Evolutionary conservation across 2,329 filamentous ascomycete genomes (phyloP), one percentile per base, ranked within the genome.

Genomic region (Diaporthe helianthi): DNA sequence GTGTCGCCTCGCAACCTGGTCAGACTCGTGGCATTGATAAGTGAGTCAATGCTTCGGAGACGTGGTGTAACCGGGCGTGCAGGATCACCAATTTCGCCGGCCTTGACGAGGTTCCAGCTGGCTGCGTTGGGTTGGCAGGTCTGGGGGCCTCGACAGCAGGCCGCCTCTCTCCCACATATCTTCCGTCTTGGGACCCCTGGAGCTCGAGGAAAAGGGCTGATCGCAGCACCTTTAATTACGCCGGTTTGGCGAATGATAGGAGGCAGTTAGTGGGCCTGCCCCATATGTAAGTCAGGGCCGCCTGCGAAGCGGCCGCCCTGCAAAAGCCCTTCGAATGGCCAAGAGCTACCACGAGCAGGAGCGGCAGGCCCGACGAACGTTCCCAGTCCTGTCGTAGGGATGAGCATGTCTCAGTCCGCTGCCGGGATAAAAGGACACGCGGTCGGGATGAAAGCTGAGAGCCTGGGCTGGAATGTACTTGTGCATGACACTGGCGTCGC

Each of bases 1-100:
- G 58, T 61, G 58, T 61, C 58, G 26, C 58, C 58, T 61, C 58
- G 58, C 58, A 61, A 61, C 58, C 58, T 19, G 41, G 58, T 61
- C 58, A 61, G 58, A 61, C 58, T 61, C 58, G 58, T 61, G 58
- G 58, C 58, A 61, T 61, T 61, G 58, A 17, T 61, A 61, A 26
- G 58, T 61, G 58, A 61, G 58, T 61, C 58, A 61, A 61, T 47
- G 58, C 58, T 47, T 47, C 58, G 41, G 58, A 61, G 64, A 66
- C 49, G 36, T 58, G 51, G 64, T 55, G 38, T 36, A 54, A 46
- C 64, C 64, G 44, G 44, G 47, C 51, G 52, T 66, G 49, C 41
- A 54, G 49, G 26, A 51, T 54, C 63, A 66, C 24, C 63, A 55
- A 46, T 36, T 24, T 55, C 38, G 17, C 22, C 52, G 52, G 26